Percentiles rank a stretch among this genome's conserved stretches.
Conservation (phyloP, 2,329 filamentous ascomycete species). For the Ophiostoma sp. region DNA sequence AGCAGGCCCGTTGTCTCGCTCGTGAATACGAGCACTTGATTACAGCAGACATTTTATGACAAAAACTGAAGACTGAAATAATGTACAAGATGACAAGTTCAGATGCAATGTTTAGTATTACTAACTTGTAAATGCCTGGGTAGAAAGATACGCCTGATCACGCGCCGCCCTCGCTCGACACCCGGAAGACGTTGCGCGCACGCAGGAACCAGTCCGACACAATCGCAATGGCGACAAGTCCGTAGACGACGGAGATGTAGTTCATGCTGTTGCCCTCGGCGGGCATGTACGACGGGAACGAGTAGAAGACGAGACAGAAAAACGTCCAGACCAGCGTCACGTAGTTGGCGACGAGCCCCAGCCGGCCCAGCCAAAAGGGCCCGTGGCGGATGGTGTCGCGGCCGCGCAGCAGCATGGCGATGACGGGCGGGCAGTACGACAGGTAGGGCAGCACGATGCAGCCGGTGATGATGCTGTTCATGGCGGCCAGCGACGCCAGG, state of each 20-base stretch:
- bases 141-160: neutral
- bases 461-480: slow-evolving; percentile 19
- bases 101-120: no score
- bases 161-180: neutral
- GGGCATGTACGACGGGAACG: slow-evolving; percentile 40
- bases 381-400: slow-evolving; percentile 32
- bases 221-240: neutral
- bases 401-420: slow-evolving; percentile 38
- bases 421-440: slow-evolving; percentile 45
- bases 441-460: slow-evolving; percentile 37
- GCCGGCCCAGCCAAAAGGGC: slow-evolving; percentile 34
- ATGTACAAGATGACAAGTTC: no score
- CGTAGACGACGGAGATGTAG: slow-evolving; percentile 34
- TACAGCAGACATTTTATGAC: no score
- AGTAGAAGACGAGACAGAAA: slow-evolving; percentile 43
- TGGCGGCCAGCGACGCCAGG: slow-evolving; percentile 20
- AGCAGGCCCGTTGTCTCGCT: neutral
- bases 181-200: neutral
- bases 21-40: no score
- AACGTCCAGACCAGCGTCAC: slow-evolving; percentile 40
- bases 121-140: no score
- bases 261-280: slow-evolving; percentile 43
- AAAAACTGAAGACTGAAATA: no score
- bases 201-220: neutral
- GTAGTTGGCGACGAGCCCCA: slow-evolving; percentile 36